These are phyloP conservation scores for Hibiscus trionum DNA, from an alignment of 345 rosid species.

Conservation along the genomic window DNA sequence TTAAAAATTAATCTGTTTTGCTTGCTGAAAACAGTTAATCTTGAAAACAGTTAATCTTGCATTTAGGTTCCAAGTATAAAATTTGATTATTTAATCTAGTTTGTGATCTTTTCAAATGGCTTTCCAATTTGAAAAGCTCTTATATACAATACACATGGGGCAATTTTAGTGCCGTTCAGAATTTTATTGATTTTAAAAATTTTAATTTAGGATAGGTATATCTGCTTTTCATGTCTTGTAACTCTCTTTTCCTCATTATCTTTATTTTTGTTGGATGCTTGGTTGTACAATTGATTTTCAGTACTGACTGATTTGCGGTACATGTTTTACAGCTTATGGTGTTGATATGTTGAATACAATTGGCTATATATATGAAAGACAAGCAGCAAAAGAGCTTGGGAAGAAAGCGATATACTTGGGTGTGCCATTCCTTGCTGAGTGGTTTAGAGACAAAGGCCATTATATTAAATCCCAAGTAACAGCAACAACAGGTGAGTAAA, in stretches of 20 bases:
- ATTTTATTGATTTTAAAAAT: neutral
- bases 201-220: neutral
- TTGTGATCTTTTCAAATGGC: neutral
- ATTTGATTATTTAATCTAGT: neutral
- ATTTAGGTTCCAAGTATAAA: neutral
- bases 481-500: constrained; percentile 83
- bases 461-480: constrained; percentile 93
- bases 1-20: neutral
- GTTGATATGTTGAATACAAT: constrained; percentile 83
- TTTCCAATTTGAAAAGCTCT: neutral
- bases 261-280: constrained; percentile 2
- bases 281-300: neutral
- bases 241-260: neutral
- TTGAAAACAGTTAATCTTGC: neutral
- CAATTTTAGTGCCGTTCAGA: neutral
- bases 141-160: neutral
- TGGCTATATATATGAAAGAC: constrained; percentile 86
- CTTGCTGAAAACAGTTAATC: neutral
- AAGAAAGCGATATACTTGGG: constrained; percentile 78
- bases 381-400: constrained; percentile 95
- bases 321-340: constrained; percentile 69
- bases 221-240: constrained; percentile 1
- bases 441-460: constrained; percentile 97
- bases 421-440: constrained; percentile 89
- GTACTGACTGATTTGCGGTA: constrained; percentile 6